Base-by-base conservation (phyloP, 2,329 filamentous ascomycete genomes). In the Aspergillus phoenicis region DNA sequence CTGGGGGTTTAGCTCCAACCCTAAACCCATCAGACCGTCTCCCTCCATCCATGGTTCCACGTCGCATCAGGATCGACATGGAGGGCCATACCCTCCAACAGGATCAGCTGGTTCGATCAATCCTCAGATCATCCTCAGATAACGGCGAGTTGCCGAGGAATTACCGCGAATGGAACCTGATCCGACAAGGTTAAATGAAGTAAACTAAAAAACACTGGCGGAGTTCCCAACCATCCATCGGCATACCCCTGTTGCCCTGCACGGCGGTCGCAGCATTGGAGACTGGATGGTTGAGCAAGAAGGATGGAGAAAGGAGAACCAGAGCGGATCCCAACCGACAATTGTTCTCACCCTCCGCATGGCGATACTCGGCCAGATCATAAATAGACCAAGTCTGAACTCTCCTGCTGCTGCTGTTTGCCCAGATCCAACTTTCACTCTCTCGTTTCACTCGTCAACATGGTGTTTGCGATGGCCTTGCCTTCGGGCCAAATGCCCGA, bases 381-480 rank as follows among this genome's bases (percentile, higher is more conserved):
- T 55, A 55, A 55, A 55, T 55, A 56, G 53, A 36, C 15, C 39
- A 22, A 22, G n/a, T 10, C 38, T 45, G 26, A 43, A 39, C 53
- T 20, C 26, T 43, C 20, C 39, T 22, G 52, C 22, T 33, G 38
- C 41, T 43, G 33, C 33, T 36, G 33, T 26, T 47, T 47, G 38
- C 33, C 20, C 43, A 22, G 24, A 56, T 26, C 41, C 53, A 39
- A 33, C 30, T 24, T 47, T 33, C 38, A 17, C 26, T 15, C 30
- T 15, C 30, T 45, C 41, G 39, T 56, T 43, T 56, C 10, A 45
- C 20, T 45, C 39, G 36, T 47, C 28, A 56, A 33, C 3, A 56
- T 56, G 53, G 43, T 56, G 26, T 56, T 56, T n/a, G 53, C 53
- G 10, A 56, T 56, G 53, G 53, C 53, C 39, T 26, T 56, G 53